Percentiles rank a stretch among this genome's conserved stretches.
Conservation (phyloP, 1,284 basidiomycete species). For the Gastroboletus turbinatus region DNA sequence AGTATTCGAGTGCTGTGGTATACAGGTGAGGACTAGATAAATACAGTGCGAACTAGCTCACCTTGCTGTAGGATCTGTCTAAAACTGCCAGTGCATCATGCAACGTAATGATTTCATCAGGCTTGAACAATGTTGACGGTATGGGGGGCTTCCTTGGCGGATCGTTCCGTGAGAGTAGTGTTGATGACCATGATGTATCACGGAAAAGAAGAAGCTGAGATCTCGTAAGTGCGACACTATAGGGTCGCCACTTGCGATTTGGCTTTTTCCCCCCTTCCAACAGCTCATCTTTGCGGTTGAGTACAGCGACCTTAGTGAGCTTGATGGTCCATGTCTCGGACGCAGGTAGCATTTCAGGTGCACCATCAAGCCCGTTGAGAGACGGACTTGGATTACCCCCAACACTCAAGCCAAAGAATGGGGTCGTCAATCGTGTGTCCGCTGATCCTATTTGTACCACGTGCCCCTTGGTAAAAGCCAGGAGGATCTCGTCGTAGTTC, state of each 20-base stretch:
- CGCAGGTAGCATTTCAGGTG: conserved; percentile 22
- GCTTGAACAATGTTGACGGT: conserved; percentile 65
- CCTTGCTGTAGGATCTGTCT: conserved; percentile 77
- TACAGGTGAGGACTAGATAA: conserved; percentile 8
- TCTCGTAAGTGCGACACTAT: conserved; percentile 84
- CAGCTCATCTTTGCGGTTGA: conserved; percentile 85
- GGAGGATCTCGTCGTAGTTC: conserved; percentile 68
- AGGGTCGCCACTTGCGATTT: conserved; percentile 87
- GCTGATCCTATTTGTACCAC: conserved; percentile 55
- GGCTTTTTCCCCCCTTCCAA: conserved; percentile 77
- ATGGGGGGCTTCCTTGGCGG: conserved; percentile 45
- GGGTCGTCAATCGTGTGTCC: conserved; percentile 43
- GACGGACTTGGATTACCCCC: conserved; percentile 36
- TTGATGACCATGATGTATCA: conserved; percentile 69
- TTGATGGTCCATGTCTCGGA: conserved; percentile 58
- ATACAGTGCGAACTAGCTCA: conserved; percentile 30
- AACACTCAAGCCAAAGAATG: conserved; percentile 50
- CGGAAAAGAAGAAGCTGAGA: conserved; percentile 93
- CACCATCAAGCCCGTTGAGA: conserved; percentile 19
- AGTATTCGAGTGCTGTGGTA: conserved; percentile 61
- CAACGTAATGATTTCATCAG: conserved; percentile 86
- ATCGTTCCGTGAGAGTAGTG: conserved; percentile 54
- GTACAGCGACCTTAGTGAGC: conserved; percentile 79
- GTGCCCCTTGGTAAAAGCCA: conserved; percentile 68
- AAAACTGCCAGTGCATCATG: conserved; percentile 78